Percentiles rank a stretch among this genome's conserved stretches.
Conservation (phyloP, 2,329 filamentous ascomycete species). For the Alternaria solani region DNA sequence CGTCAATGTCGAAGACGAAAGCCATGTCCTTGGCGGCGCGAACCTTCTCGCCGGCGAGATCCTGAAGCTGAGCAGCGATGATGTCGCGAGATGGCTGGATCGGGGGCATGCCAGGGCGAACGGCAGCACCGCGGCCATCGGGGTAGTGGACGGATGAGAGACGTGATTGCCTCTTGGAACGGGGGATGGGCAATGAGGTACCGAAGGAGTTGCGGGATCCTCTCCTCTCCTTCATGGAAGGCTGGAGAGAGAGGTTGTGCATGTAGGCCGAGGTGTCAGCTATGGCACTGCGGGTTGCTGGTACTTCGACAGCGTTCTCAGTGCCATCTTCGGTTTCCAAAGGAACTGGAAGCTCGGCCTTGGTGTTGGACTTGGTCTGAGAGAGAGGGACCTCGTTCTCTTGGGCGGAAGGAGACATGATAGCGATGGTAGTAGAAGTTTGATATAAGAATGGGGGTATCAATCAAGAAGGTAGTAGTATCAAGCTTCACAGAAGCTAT, state of each 20-base stretch:
- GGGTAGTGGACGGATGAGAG: conserved; percentile 68
- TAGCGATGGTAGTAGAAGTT: conserved; percentile 14
- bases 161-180: conserved; percentile 72
- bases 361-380: conserved; percentile 36
- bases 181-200: conserved; percentile 74
- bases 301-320: conserved; percentile 69
- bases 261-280: conserved; percentile 74
- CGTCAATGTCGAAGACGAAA: conserved; percentile 81
- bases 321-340: conserved; percentile 47
- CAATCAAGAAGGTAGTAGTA: conserved; percentile 7
- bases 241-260: conserved; percentile 74
- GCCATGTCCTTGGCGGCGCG: conserved; percentile 78
- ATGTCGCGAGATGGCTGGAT: conserved; percentile 71
- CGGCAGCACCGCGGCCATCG: conserved; percentile 55
- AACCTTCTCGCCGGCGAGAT: conserved; percentile 71
- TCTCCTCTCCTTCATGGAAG: conserved; percentile 72
- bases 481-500: conserved; percentile 16
- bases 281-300: conserved; percentile 72
- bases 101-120: conserved; percentile 65
- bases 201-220: conserved; percentile 80
- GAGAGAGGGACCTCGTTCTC: conserved; percentile 58
- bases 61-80: conserved; percentile 74
- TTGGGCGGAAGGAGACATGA: conserved; percentile 62
- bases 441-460: conserved; percentile 10
- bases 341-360: conserved; percentile 43